phyloP scores from a whole-genome alignment of 2,329 filamentous ascomycete species.

The Venturia carpophila region DNA sequence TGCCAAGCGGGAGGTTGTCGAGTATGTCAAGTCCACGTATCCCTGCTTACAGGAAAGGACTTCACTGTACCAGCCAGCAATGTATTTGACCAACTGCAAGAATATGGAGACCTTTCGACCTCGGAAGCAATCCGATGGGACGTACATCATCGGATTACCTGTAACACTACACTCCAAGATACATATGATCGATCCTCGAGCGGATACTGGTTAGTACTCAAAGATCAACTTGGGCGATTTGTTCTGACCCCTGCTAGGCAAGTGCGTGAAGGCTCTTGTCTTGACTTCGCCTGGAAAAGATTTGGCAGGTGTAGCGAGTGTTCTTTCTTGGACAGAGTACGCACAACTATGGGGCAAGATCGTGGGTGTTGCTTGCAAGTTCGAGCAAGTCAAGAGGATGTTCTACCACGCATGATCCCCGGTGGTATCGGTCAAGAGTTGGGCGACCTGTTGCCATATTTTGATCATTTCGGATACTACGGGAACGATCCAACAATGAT shows the following conservation, averaged over 20 bases:
- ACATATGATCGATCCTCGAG: not conserved
- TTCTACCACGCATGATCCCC: slow-evolving; percentile 19
- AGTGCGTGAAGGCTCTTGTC: slow-evolving; percentile 27
- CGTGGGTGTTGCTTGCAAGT: slow-evolving; percentile 11
- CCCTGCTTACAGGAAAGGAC: slow-evolving; percentile 23
- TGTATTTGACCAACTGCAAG: slow-evolving; percentile 25
- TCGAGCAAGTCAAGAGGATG: slow-evolving; percentile 16
- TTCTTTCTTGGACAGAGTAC: slow-evolving; percentile 20
- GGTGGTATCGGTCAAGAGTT: slow-evolving; percentile 22
- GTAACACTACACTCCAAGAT: slow-evolving; percentile 13
- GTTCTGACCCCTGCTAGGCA: slow-evolving; percentile 25
- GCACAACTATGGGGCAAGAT: slow-evolving; percentile 20
- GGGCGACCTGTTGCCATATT: slow-evolving; percentile 21
- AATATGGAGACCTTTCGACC: slow-evolving; percentile 20
- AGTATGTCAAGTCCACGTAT: slow-evolving; percentile 16
- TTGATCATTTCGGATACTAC: slow-evolving; percentile 22
- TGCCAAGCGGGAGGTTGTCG: slow-evolving; percentile 30
- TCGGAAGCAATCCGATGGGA: slow-evolving; percentile 20
- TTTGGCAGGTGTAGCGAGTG: slow-evolving; percentile 21
- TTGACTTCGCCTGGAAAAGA: slow-evolving; percentile 20
- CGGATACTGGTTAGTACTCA: slow-evolving; percentile 16
- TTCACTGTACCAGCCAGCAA: not conserved
- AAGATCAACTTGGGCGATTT: slow-evolving; percentile 23
- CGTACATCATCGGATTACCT: slow-evolving; percentile 17
- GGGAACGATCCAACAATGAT: not conserved